Base-by-base conservation (phyloP, 2,329 filamentous ascomycete species). In the Paraconiothyrium sp. region DNA sequence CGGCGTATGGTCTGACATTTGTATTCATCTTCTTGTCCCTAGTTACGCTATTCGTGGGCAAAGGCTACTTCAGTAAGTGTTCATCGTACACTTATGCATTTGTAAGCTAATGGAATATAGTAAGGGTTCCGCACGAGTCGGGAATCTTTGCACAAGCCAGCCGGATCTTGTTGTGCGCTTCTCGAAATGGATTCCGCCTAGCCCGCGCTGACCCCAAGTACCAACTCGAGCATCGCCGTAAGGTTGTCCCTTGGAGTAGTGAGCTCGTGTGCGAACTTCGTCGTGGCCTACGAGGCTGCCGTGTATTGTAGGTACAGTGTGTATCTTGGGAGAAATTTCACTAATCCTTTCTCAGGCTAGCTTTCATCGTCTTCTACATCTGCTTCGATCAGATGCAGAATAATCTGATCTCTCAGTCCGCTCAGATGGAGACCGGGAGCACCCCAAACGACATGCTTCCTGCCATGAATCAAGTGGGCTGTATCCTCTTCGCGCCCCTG, bases 1-100 rank as follows among this genome's bases (percentile, higher is more conserved):
- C 84, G 1, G 89, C 88, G 2, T 92, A 85, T 69, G 77, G 89
- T 16, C 76, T 91, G 41, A 85, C 86, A 52, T 85, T 89, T 66
- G 83, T 83, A 72, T 85, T 90, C 78, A 91, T 92, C 79, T 79
- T 85, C 59, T 75, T 90, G 14, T 87, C 88, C 43, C 84, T 89
- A 30, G 72, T 85, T 46, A 81, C 89, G 54, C 80, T 88, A 4
- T 62, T 87, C 43, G 57, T 74, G 7, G 73, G 74, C 30, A 58
- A 61, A 20, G 44, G 39, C 6, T 70, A 67, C 66, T 73, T 66
- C 41, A 27, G 60, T 65, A 57, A 22, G 64, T 59, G 13, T n/a
- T 58, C 51, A 7, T 11, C 16, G 9, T 11, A 30, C 27, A 35
- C 20, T 14, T n/a, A 35, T 14, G 37, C 27, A 20, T n/a, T 55